Conservation (phyloP, 2,329 filamentous ascomycete genomes). For the Fusarium kyushuense region DNA sequence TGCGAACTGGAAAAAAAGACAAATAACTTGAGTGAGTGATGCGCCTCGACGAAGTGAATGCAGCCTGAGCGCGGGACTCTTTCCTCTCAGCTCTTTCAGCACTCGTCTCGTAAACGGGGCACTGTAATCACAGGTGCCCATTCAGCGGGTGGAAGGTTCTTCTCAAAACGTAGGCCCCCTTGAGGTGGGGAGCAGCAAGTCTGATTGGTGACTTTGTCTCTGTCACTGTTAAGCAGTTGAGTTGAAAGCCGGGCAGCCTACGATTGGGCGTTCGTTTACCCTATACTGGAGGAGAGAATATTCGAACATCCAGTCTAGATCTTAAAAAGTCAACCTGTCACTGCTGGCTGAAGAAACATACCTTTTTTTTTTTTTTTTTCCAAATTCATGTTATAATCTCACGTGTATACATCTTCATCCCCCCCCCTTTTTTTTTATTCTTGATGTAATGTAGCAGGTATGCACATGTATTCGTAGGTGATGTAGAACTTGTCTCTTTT, state of each 20-base stretch:
- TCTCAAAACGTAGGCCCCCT: neutral
- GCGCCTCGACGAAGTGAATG: slow-evolving; percentile 36
- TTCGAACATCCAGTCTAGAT: no score
- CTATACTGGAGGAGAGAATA: neutral
- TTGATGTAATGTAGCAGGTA: neutral
- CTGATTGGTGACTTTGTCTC: slow-evolving; percentile 41
- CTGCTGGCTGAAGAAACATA: neutral
- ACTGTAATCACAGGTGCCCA: neutral
- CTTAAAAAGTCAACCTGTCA: neutral
- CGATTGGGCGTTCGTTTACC: neutral
- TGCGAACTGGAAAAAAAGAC: slow-evolving; percentile 25
- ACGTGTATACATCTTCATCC: no score
- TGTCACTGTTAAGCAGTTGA: neutral
- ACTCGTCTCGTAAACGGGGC: neutral
- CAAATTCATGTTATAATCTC: no score
- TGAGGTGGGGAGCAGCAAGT: slow-evolving; percentile 42
- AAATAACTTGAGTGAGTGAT: slow-evolving; percentile 32
- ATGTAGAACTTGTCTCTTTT: neutral
- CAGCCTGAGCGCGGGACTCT: slow-evolving; percentile 1
- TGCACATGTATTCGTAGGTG: neutral
- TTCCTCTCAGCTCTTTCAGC: slow-evolving; percentile 8
- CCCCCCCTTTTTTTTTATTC: no score
- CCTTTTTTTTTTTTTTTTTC: no score
- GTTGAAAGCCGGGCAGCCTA: no score
- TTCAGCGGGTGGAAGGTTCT: neutral